Conservation (phyloP, 805 yeast genomes). For the Kodamaea leandrae region DNA sequence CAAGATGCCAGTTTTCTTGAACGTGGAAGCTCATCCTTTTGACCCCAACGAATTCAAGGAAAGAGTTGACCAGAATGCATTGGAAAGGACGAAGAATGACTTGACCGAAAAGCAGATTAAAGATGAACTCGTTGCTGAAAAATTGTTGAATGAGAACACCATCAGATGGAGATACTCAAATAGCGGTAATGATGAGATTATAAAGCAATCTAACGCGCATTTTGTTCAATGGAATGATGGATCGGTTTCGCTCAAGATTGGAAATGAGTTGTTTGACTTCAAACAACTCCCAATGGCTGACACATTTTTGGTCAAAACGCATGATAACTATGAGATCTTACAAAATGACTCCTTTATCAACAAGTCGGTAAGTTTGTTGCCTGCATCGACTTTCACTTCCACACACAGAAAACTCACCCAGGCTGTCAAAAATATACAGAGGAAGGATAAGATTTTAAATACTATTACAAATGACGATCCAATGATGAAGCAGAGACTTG, state of each 20-base stretch:
- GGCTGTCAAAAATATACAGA: conserved; percentile 55
- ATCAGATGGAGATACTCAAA: conserved; percentile 92
- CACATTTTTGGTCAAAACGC: conserved; percentile 67
- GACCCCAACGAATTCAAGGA: conserved; percentile 68
- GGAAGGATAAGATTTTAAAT: conserved; percentile 48
- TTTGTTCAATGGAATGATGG: conserved; percentile 96
- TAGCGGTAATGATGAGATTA: conserved; percentile 65
- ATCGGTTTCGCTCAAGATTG: conserved; percentile 76
- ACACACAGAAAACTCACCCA: conserved; percentile 79
- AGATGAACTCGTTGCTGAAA: conserved; percentile 51
- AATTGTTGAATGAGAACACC: conserved; percentile 74
- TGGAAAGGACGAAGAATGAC: conserved; percentile 24
- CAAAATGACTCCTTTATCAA: conserved; percentile 64
- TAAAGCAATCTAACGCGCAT: conserved; percentile 85
- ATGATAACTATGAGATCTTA: conserved; percentile 68
- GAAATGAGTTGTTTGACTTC: conserved; percentile 83
- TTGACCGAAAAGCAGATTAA: conserved; percentile 46
- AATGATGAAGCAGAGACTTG: conserved; percentile 59
- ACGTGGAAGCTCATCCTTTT: conserved; percentile 82
- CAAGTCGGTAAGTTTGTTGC: conserved; percentile 72
- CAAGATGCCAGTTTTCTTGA: conserved; percentile 79
- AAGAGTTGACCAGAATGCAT: conserved; percentile 38
- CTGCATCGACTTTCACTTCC: conserved; percentile 84
- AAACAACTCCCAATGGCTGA: conserved; percentile 62
- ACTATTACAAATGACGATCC: conserved; percentile 65